Percentiles rank a stretch among this genome's conserved stretches.
These are phyloP conservation scores for Starmera stellimalicola DNA, from an alignment of 1,139 yeast species.

Conservation along the genomic window DNA sequence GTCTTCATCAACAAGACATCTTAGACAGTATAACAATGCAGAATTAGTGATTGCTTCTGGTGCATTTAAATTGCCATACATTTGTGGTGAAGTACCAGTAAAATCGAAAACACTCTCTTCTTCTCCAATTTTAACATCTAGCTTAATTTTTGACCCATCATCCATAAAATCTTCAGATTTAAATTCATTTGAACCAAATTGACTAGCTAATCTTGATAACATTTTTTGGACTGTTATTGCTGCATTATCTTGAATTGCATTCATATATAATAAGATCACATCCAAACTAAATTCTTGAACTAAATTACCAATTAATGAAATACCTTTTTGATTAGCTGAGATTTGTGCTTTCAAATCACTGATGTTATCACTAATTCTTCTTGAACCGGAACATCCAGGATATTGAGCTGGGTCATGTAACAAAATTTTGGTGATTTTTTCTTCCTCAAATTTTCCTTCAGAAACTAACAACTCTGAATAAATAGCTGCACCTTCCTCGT, in stretches of 20 bases:
- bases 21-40: slow-evolving; percentile 67
- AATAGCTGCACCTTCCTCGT: slow-evolving; percentile 41
- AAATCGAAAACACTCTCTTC: slow-evolving; percentile 35
- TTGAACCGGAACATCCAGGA: slow-evolving; percentile 38
- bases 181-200: slow-evolving; percentile 17
- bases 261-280: slow-evolving; percentile 34
- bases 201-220: slow-evolving; percentile 21
- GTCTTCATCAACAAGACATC: slow-evolving; percentile 66
- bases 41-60: slow-evolving; percentile 71
- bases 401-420: slow-evolving; percentile 31
- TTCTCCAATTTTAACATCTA: slow-evolving; percentile 27
- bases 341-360: slow-evolving; percentile 41
- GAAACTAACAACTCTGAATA: slow-evolving; percentile 31
- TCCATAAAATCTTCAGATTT: slow-evolving; percentile 34
- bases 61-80: slow-evolving; percentile 54
- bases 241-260: slow-evolving; percentile 35
- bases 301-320: slow-evolving; percentile 28
- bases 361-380: slow-evolving; percentile 36
- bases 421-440: slow-evolving; percentile 26
- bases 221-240: slow-evolving; percentile 29
- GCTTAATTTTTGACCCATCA: slow-evolving; percentile 34
- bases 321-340: slow-evolving; percentile 40
- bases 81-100: slow-evolving; percentile 46
- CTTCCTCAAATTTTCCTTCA: slow-evolving; percentile 34
- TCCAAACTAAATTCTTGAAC: slow-evolving; percentile 28